Evolutionary conservation across 2,329 filamentous ascomycete genomes (phyloP).

Genomic region (Alternaria dauci): DNA sequence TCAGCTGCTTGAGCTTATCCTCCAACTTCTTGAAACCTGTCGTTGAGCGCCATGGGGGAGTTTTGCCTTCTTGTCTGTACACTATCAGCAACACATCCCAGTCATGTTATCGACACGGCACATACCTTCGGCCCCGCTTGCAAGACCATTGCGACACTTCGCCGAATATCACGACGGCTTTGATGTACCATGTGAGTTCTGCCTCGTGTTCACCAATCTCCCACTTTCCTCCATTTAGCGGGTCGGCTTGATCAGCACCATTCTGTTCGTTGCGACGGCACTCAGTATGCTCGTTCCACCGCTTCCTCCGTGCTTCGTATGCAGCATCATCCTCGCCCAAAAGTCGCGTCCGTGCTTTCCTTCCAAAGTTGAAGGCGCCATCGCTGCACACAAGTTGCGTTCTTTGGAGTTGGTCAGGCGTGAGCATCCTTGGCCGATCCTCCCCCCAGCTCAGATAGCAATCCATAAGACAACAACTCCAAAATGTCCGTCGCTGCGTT

Average conservation of each 20-base stretch:
- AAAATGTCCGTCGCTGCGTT: conserved; percentile 73
- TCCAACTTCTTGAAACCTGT: conserved; percentile 65
- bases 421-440: conserved; percentile 67
- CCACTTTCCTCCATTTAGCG: conserved; percentile 57
- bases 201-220: conserved; percentile 61
- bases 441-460: conserved; percentile 72
- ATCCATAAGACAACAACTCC: conserved; percentile 77
- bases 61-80: conserved; percentile 50
- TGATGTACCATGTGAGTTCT: conserved; percentile 61
- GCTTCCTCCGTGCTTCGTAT: conserved; percentile 23
- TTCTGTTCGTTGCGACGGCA: conserved; percentile 6
- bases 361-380: conserved; percentile 68
- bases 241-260: neutral
- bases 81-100: conserved; percentile 14
- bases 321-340: conserved; percentile 28
- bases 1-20: conserved; percentile 62
- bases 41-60: conserved; percentile 67
- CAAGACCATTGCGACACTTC: conserved; percentile 66
- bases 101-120: neutral
- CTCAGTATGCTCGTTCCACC: conserved; percentile 10
- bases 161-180: conserved; percentile 64
- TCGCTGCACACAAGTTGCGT: conserved; percentile 75
- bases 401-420: conserved; percentile 63
- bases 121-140: conserved; percentile 64
- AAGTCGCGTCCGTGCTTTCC: conserved; percentile 60